These are phyloP conservation scores for Wallemia ichthyophaga DNA, from an alignment of 1,284 basidiomycete species.

Conservation along the genomic window DNA sequence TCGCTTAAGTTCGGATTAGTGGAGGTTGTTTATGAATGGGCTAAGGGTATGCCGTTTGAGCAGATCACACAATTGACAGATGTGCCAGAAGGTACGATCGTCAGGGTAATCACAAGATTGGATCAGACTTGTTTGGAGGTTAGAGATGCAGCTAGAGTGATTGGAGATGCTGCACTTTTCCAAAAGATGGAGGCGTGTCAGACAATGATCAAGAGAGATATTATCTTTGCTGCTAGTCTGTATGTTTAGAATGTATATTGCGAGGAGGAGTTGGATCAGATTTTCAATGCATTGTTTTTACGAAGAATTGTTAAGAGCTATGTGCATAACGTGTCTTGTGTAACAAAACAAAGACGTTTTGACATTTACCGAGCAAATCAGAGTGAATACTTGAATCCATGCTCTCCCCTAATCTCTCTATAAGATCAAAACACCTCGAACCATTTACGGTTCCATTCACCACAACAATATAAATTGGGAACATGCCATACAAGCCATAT, in stretches of 20 bases:
- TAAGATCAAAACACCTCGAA: no score
- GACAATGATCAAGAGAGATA: slow-evolving; percentile 71
- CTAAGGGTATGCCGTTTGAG: slow-evolving; percentile 86
- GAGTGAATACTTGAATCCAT: no score
- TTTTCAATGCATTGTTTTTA: no score
- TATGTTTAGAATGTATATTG: slow-evolving; percentile 32
- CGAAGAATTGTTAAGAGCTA: no score
- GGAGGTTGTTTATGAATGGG: slow-evolving; percentile 96
- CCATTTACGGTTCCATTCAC: no score
- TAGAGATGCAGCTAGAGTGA: slow-evolving; percentile 81
- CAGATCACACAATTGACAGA: slow-evolving; percentile 81
- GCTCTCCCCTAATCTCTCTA: no score
- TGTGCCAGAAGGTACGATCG: slow-evolving; percentile 86
- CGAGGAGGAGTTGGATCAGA: no score
- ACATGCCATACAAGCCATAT: no score
- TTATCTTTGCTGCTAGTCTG: slow-evolving; percentile 56
- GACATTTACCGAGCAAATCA: no score
- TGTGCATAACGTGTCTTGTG: no score
- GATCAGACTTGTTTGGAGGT: slow-evolving; percentile 96
- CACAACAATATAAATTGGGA: no score
- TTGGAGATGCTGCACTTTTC: slow-evolving; percentile 80
- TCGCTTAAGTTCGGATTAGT: slow-evolving; percentile 62
- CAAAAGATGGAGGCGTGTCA: slow-evolving; percentile 95
- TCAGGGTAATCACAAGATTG: slow-evolving; percentile 75
- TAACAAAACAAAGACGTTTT: not conserved